Evolutionary conservation across 805 yeast species (phyloP).

Genomic region (Zygosaccharomyces bisporus): DNA sequence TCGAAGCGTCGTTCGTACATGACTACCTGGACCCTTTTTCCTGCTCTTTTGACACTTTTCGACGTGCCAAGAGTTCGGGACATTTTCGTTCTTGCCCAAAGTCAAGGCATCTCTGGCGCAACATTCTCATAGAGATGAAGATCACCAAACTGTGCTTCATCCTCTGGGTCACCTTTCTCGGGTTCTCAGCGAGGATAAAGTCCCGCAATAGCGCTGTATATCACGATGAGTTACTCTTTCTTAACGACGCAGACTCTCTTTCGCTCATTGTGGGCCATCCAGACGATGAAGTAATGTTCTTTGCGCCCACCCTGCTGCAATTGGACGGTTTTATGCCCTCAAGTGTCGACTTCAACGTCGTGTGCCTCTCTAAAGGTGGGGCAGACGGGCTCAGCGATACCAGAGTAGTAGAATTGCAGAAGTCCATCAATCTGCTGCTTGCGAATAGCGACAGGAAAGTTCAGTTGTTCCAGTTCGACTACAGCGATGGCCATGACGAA

Average conservation of each 20-base stretch:
- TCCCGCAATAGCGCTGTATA: slow-evolving; percentile 10
- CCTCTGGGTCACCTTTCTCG: slow-evolving; percentile 11
- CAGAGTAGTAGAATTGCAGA: slow-evolving; percentile 55
- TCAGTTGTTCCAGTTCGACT: slow-evolving; percentile 34
- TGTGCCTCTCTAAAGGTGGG: slow-evolving; percentile 77
- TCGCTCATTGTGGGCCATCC: slow-evolving; percentile 83
- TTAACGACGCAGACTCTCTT: slow-evolving; percentile 1
- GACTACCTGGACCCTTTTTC: not conserved
- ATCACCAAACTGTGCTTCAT: slow-evolving; percentile 12
- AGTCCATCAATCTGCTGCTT: slow-evolving; percentile 25
- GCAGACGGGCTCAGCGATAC: slow-evolving; percentile 66
- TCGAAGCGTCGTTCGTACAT: not conserved
- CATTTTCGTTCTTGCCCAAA: not conserved
- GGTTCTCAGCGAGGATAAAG: slow-evolving; percentile 8
- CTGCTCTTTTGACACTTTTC: not conserved
- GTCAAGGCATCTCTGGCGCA: not conserved
- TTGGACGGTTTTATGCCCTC: slow-evolving; percentile 18
- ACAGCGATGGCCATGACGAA: slow-evolving; percentile 64
- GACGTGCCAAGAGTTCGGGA: not conserved
- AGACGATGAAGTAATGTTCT: slow-evolving; percentile 98
- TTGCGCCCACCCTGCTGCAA: slow-evolving; percentile 56
- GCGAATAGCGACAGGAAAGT: slow-evolving; percentile 12
- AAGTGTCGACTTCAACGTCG: slow-evolving; percentile 42
- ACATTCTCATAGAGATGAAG: slow-evolving; percentile 2
- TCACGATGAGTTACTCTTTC: slow-evolving; percentile 1